Evolutionary conservation across 2,329 filamentous ascomycete genomes (phyloP).

Genomic region (Trichoderma endophyticum): DNA sequence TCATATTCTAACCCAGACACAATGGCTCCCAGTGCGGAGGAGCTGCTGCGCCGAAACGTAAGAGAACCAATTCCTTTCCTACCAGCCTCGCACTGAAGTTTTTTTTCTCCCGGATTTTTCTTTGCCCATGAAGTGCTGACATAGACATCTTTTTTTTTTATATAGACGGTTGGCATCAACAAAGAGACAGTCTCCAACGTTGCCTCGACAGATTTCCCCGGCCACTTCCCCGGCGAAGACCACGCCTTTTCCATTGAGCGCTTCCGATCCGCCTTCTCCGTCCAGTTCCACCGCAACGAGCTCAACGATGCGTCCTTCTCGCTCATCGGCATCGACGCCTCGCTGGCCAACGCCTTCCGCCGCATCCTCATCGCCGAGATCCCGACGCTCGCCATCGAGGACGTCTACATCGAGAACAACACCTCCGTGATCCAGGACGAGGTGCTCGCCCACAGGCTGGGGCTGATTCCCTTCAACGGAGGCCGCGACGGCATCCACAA

Average conservation of each 20-base stretch:
- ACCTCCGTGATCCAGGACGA: slow-evolving; percentile 98
- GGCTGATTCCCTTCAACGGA: slow-evolving; percentile 85
- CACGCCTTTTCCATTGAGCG: slow-evolving; percentile 71
- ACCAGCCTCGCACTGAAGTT: not conserved
- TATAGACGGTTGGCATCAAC: slow-evolving; percentile 81
- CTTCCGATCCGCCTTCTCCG: slow-evolving; percentile 66
- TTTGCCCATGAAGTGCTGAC: not conserved
- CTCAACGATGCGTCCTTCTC: slow-evolving; percentile 81
- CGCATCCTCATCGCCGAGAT: slow-evolving; percentile 94
- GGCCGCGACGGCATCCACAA: slow-evolving; percentile 69
- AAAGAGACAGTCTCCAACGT: slow-evolving; percentile 88
- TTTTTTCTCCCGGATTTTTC: not conserved
- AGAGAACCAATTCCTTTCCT: slow-evolving; percentile 19
- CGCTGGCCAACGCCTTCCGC: slow-evolving; percentile 94
- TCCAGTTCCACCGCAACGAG: slow-evolving; percentile 83
- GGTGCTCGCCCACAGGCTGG: slow-evolving; percentile 85
- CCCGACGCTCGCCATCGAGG: slow-evolving; percentile 89
- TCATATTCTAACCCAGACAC: not conserved
- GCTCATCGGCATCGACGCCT: slow-evolving; percentile 84
- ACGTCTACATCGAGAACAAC: slow-evolving; percentile 91
- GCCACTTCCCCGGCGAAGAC: slow-evolving; percentile 86
- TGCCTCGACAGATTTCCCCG: slow-evolving; percentile 85
- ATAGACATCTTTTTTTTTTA: not conserved
- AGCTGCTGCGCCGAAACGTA: slow-evolving; percentile 62
- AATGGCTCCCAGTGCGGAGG: slow-evolving; percentile 48